phyloP scores from a whole-genome alignment of 2,329 filamentous ascomycete genomes.

The Ilyonectria mors-panacis region DNA sequence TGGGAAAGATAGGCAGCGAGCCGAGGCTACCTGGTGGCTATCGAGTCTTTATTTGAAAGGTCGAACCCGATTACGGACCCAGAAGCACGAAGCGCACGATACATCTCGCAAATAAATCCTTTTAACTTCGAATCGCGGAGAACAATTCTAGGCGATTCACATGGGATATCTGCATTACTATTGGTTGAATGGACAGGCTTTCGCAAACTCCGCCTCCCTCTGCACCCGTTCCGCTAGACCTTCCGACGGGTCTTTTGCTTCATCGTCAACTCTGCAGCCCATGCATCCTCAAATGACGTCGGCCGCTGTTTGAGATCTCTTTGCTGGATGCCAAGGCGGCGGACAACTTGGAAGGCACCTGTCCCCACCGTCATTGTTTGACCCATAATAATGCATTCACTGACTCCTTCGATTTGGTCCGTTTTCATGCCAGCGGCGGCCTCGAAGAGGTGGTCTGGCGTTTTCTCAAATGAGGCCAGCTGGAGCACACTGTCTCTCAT shows the following conservation, averaged over 20 bases:
- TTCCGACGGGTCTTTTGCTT: slow-evolving; percentile 42
- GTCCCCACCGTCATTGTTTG: slow-evolving; percentile 94
- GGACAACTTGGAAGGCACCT: slow-evolving; percentile 90
- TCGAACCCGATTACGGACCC: too few species aligned
- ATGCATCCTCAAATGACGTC: slow-evolving; percentile 81
- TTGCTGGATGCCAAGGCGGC: slow-evolving; percentile 78
- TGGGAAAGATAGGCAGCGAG: too few species aligned
- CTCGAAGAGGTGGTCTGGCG: slow-evolving; percentile 96
- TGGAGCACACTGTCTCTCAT: slow-evolving; percentile 96
- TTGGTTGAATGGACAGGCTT: neutral
- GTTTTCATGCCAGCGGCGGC: slow-evolving; percentile 93
- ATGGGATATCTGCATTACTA: slow-evolving; percentile 32
- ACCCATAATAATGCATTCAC: slow-evolving; percentile 98
- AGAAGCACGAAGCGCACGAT: too few species aligned
- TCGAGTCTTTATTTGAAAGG: too few species aligned
- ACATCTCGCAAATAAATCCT: neutral
- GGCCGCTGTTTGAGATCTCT: slow-evolving; percentile 70
- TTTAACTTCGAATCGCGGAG: neutral
- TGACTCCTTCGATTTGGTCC: slow-evolving; percentile 93
- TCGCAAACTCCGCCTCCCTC: neutral
- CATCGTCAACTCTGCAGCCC: slow-evolving; percentile 55
- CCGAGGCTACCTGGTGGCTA: too few species aligned
- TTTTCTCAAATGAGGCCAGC: slow-evolving; percentile 97
- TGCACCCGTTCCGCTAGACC: slow-evolving; percentile 21
- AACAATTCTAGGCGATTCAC: neutral